Conservation (phyloP, 2,329 filamentous ascomycete species). For the Ascochyta pisi region DNA sequence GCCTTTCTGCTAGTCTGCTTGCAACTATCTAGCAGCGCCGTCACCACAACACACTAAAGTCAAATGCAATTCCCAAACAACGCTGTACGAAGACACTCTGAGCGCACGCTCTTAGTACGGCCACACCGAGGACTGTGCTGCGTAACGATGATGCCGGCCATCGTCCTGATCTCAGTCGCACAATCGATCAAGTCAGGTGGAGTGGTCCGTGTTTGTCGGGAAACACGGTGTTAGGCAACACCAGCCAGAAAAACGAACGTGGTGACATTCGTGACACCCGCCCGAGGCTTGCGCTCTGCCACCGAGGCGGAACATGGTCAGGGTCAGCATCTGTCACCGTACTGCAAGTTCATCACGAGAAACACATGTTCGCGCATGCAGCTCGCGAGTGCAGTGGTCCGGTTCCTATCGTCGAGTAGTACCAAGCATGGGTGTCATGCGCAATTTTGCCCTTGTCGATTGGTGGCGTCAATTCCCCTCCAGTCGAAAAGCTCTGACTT, state of each 20-base stretch:
- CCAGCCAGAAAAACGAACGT: constrained; percentile 29
- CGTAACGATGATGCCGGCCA: constrained; percentile 11
- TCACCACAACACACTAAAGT: constrained; percentile 7
- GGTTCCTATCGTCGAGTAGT: not conserved
- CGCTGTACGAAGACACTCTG: not conserved
- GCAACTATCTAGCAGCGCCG: constrained; percentile 15
- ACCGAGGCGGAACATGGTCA: constrained; percentile 18
- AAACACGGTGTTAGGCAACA: constrained; percentile 19
- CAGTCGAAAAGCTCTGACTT: constrained; percentile 2
- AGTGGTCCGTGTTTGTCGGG: constrained; percentile 15
- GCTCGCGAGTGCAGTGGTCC: not conserved
- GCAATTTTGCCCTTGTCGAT: not conserved
- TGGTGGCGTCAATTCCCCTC: constrained; percentile 1
- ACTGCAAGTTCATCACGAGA: not conserved
- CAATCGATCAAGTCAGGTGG: constrained; percentile 18
- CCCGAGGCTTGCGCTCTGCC: constrained; percentile 21
- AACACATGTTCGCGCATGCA: constrained; percentile 13
- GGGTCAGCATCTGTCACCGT: not conserved
- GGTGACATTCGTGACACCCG: constrained; percentile 38
- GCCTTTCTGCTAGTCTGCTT: constrained; percentile 13
- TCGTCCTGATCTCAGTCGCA: constrained; percentile 10
- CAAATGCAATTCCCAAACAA: not conserved
- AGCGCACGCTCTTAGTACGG: not conserved
- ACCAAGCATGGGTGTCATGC: constrained; percentile 11
- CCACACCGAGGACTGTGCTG: constrained; percentile 6